Base-by-base conservation (phyloP, 1,284 basidiomycete species). In the Fomes fomentarius region DNA sequence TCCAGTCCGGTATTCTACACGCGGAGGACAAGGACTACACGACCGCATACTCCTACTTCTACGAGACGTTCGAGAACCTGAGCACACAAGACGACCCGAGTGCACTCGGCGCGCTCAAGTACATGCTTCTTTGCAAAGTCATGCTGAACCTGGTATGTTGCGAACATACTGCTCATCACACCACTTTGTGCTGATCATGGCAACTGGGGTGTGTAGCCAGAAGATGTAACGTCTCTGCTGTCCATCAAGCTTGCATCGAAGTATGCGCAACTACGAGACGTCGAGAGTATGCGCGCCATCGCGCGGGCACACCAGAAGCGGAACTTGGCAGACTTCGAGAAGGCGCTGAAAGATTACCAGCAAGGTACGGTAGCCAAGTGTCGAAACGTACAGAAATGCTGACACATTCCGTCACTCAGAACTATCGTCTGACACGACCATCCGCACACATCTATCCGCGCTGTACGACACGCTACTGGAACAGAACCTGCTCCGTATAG, bases 11-110 rank as follows among this genome's bases (percentile, higher is more conserved):
- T 14, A 83, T 97, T 25, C 80, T 98, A 14, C 94, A 98, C 65
- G 95, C 96, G 0, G 95, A 98, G 63, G 96, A 98, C 71, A 98
- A 97, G 69, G 96, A 99, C 71, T 98, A 98, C 72, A 96, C 87
- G 56, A 99, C 96, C 0, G 96, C 87, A 35, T 98, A 98, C 71
- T 96, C 94, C 0, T 99, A 99, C 78, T 98, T 98, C 75, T 96
- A 94, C 64, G 96, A 99, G 74, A 91, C 94, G 2, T 96, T 98
- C 62, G 96, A 99, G 70, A 87, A 82, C 61, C 67, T 90, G 60
- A 82, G 79, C 48, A 65, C 81, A 4, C 83, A 89, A 65, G 94
- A 93, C 1, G 89, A 93, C 58, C 86, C 91, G 2, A 70, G 72
- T 15, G 85, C 95, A 0, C 77, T 96, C n/a, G 82, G 83, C 3